Conservation (phyloP, 305 asterid species). For the Striga hermonthica region DNA sequence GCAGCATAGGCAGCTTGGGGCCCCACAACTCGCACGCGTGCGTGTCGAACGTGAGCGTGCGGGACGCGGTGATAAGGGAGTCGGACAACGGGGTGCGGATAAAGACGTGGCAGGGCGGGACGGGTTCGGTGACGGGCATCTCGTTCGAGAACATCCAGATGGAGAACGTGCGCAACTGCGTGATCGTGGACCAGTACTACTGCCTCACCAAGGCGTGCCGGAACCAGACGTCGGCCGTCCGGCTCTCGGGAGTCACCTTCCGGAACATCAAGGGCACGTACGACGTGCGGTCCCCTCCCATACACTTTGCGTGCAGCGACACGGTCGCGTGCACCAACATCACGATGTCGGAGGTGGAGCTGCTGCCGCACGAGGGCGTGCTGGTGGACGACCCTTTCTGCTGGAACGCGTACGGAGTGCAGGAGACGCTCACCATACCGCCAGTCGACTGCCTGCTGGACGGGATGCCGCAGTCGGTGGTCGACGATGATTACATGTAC, state of each 20-base stretch:
- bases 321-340: slow-evolving; percentile 80
- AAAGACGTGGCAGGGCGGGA: slow-evolving; percentile 98
- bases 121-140: slow-evolving; percentile 74
- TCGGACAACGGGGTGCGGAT: slow-evolving; percentile 83
- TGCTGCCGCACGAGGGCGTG: slow-evolving; percentile 70
- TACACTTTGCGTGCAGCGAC: slow-evolving; percentile 93
- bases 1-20: slow-evolving; percentile 94
- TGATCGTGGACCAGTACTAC: slow-evolving; percentile 84
- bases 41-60: slow-evolving; percentile 76
- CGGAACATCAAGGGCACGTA: slow-evolving; percentile 88
- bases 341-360: slow-evolving; percentile 90
- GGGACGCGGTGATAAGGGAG: slow-evolving; percentile 57
- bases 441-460: slow-evolving; percentile 85
- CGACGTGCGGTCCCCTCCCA: slow-evolving; percentile 79
- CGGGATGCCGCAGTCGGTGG: slow-evolving; percentile 52
- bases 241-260: slow-evolving; percentile 54
- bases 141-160: slow-evolving; percentile 77
- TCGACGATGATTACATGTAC: slow-evolving; percentile 43
- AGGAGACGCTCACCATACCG: slow-evolving; percentile 82
- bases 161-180: slow-evolving; percentile 85
- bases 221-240: slow-evolving; percentile 79
- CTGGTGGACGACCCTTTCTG: slow-evolving; percentile 88
- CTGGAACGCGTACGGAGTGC: slow-evolving; percentile 91
- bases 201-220: slow-evolving; percentile 73
- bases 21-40: slow-evolving; percentile 81